phyloP scores from a whole-genome alignment of 257 asterid genomes.

The Scutellaria barbata region DNA sequence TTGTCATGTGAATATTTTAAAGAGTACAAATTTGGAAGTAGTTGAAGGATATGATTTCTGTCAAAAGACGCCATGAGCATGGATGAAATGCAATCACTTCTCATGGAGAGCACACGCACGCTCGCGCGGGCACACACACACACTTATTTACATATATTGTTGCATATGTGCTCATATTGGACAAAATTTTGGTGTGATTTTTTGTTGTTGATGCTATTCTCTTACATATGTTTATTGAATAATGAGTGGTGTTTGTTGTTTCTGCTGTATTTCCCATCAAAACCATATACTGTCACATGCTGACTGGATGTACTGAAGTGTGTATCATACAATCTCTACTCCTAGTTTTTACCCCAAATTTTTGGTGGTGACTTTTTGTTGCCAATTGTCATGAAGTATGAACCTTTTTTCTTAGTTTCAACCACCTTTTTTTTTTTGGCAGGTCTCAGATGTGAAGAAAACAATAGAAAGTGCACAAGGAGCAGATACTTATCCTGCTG shows the following conservation, averaged over 20 bases:
- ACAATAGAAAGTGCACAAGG: constrained; percentile 70
- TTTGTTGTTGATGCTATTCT: background rate
- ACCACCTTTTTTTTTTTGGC: constrained; percentile 25
- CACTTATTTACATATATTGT: background rate
- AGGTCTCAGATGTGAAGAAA: constrained; percentile 79
- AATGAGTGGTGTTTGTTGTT: background rate
- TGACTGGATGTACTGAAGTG: constrained; percentile 4
- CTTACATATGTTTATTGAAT: background rate
- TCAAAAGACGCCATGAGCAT: background rate
- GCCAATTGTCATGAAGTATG: background rate
- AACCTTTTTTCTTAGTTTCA: background rate
- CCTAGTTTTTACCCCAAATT: constrained; percentile 8
- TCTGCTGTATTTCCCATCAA: background rate
- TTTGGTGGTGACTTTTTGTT: background rate
- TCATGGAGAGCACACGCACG: too few relatives aligned
- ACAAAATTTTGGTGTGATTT: constrained; percentile 7
- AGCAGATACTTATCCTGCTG: constrained; percentile 70
- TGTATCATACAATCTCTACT: background rate
- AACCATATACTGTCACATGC: background rate
- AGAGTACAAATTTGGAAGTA: constrained; percentile 12
- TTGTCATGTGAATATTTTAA: background rate
- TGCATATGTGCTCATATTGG: background rate
- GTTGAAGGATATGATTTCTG: constrained; percentile 4
- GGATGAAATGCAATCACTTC: background rate
- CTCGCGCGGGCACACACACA: too few relatives aligned